Conservation (phyloP, 1,284 basidiomycete species). For the Sanghuangporus baumii region DNA sequence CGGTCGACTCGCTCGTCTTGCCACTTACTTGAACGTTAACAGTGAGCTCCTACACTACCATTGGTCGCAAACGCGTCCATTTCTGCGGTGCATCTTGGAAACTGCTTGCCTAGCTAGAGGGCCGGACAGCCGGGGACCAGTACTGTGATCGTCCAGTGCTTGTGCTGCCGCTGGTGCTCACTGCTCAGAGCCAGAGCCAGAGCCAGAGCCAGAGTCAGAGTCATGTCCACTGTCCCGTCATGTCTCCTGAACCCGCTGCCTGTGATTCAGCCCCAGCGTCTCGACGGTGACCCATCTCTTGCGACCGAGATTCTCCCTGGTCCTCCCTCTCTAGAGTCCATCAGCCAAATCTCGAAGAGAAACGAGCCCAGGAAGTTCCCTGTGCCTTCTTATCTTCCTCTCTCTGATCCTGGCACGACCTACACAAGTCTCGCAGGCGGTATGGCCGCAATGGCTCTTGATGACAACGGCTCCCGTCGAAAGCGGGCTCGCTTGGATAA, state of each 20-base stretch:
- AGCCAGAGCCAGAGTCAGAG: not conserved
- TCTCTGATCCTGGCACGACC: slow-evolving; percentile 76
- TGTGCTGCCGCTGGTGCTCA: not conserved
- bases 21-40: not conserved
- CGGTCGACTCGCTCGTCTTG: not conserved
- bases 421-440: slow-evolving; percentile 57
- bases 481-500: slow-evolving; percentile 69
- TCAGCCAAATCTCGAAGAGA: slow-evolving; percentile 60
- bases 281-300: slow-evolving; percentile 69
- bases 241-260: slow-evolving; percentile 33
- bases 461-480: slow-evolving; percentile 55
- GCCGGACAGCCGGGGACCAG: not conserved
- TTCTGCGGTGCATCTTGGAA: not conserved
- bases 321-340: slow-evolving; percentile 62
- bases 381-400: slow-evolving; percentile 66
- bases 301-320: slow-evolving; percentile 83
- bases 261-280: slow-evolving; percentile 66
- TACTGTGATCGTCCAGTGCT: not conserved
- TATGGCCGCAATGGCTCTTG: slow-evolving; percentile 52
- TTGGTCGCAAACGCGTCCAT: not conserved
- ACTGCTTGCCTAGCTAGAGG: not conserved
- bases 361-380: slow-evolving; percentile 71
- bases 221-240: slow-evolving; percentile 15
- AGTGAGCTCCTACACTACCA: not conserved
- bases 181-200: not conserved